phyloP scores from a whole-genome alignment of 2,329 filamentous ascomycete genomes.

The Fusarium anguioides region DNA sequence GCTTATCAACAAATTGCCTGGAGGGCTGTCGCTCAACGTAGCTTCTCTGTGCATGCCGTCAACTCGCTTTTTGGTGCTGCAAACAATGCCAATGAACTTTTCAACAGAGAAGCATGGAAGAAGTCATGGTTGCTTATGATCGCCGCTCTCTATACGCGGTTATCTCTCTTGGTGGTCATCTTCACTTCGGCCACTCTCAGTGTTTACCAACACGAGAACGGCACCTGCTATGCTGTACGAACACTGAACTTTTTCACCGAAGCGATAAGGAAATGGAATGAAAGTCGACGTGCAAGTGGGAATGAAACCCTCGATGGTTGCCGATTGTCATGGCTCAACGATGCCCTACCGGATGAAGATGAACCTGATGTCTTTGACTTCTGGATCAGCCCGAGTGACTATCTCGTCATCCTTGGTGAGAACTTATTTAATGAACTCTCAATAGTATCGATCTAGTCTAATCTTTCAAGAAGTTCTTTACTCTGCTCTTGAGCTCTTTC shows the following conservation, averaged over 20 bases:
- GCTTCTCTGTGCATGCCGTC: conserved; percentile 13
- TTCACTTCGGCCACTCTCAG: conserved; percentile 31
- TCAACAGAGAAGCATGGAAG: conserved; percentile 28
- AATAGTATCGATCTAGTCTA: neutral
- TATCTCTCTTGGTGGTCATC: conserved; percentile 26
- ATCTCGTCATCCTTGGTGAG: too few relatives aligned
- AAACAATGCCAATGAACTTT: conserved; percentile 14
- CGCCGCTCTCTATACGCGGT: conserved; percentile 27
- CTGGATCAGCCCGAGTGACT: conserved; percentile 12
- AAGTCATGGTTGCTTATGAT: conserved; percentile 28
- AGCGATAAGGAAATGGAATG: neutral
- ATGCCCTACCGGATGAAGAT: neutral
- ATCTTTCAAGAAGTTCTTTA: neutral
- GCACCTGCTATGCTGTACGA: conserved; percentile 9
- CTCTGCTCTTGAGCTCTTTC: neutral
- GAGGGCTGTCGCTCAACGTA: neutral
- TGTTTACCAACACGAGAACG: neutral
- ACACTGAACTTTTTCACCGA: conserved; percentile 35
- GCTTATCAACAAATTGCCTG: conserved; percentile 7
- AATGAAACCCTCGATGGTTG: conserved; percentile 3
- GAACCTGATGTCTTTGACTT: conserved; percentile 26
- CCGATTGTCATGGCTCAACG: conserved; percentile 22
- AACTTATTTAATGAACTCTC: neutral
- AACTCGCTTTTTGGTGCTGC: conserved; percentile 29
- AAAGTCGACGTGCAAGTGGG: neutral